Percentiles rank a stretch among this genome's conserved stretches.
phyloP scores from a whole-genome alignment of 2,329 filamentous ascomycete species.

The Beauveria asiatica region DNA sequence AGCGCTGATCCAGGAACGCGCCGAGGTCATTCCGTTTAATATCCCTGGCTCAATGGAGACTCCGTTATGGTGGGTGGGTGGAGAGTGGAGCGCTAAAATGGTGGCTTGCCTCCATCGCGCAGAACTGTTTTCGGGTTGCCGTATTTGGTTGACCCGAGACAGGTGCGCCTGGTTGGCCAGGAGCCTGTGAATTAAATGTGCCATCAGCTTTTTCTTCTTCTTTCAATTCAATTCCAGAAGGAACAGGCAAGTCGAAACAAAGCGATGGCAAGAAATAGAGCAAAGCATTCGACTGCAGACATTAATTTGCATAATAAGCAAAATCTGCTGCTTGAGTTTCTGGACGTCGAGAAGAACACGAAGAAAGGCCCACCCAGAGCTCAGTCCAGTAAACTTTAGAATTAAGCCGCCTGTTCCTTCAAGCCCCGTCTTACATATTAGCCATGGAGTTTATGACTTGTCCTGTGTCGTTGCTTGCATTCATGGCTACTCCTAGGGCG shows the following conservation, averaged over 20 bases:
- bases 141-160: neutral
- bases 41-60: neutral
- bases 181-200: neutral
- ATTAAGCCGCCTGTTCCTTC: too few relatives aligned
- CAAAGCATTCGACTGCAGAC: neutral
- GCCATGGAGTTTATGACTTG: too few relatives aligned
- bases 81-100: neutral
- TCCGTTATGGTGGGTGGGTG: neutral
- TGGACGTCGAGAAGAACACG: too few relatives aligned
- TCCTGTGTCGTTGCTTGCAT: too few relatives aligned
- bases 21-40: neutral
- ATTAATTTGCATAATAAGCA: too few relatives aligned
- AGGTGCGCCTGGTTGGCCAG: neutral
- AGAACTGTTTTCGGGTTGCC: conserved; percentile 3
- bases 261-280: neutral
- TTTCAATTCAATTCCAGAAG: neutral
- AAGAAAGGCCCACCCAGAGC: too few relatives aligned
- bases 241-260: neutral
- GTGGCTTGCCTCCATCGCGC: neutral
- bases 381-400: too few relatives aligned
- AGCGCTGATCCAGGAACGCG: neutral
- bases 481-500: too few relatives aligned
- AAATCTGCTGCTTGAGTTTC: too few relatives aligned
- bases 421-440: too few relatives aligned
- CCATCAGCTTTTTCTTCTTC: neutral